Evolutionary conservation across 2,329 filamentous ascomycete genomes (phyloP).

Genomic region (Epichloe bromicola): DNA sequence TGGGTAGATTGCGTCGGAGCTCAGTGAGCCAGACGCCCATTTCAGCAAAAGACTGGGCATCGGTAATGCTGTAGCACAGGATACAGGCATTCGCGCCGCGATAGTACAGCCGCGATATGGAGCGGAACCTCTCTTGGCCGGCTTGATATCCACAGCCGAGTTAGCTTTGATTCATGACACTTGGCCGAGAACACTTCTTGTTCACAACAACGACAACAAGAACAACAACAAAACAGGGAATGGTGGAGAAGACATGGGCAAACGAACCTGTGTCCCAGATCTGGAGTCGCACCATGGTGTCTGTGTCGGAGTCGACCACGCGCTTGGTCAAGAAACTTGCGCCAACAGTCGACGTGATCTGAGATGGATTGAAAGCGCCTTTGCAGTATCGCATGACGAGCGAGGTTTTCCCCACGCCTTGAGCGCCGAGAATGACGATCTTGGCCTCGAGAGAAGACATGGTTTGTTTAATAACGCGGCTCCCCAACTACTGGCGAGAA

Average conservation of each 20-base stretch:
- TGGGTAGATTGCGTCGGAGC: conserved; percentile 62
- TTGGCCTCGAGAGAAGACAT: conserved; percentile 63
- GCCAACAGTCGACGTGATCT: conserved; percentile 59
- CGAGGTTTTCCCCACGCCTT: conserved; percentile 69
- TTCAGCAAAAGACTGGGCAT: conserved; percentile 71
- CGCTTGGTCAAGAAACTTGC: conserved; percentile 71
- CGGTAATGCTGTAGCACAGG: conserved; percentile 88
- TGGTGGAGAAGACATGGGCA: not conserved
- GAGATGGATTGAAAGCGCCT: conserved; percentile 53
- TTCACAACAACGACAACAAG: not conserved
- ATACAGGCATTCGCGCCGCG: conserved; percentile 89
- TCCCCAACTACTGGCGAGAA: not conserved
- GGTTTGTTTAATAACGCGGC: not conserved
- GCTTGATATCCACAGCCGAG: conserved; percentile 27
- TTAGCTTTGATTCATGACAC: conserved; percentile 1
- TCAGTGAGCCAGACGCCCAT: conserved; percentile 89
- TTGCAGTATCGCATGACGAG: conserved; percentile 66
- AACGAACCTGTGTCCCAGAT: conserved; percentile 78
- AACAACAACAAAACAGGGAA: not conserved
- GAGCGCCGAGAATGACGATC: conserved; percentile 67
- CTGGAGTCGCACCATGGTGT: conserved; percentile 78
- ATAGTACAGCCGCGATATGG: conserved; percentile 92
- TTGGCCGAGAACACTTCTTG: not conserved
- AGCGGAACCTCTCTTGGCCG: conserved; percentile 88
- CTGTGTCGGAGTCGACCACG: conserved; percentile 69